Evolutionary conservation across 2,329 filamentous ascomycete genomes (phyloP).

Genomic region (Thermomyces lanuginosus): DNA sequence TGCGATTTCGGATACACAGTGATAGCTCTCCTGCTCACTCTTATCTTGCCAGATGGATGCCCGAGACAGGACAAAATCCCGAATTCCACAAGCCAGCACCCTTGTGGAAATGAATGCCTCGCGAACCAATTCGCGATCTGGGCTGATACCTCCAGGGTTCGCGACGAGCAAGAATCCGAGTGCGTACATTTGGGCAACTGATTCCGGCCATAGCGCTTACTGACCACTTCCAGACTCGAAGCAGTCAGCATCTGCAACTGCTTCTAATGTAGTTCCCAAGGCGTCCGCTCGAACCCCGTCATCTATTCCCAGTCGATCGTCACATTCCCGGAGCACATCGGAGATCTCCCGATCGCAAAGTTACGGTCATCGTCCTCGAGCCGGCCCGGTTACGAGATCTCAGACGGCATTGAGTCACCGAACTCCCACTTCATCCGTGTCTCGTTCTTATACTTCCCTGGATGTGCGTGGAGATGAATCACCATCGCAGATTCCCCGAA

Average conservation of each 20-base stretch:
- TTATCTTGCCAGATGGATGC: conserved; percentile 12
- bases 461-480: conserved; percentile 26
- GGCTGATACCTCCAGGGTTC: conserved; percentile 29
- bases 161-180: conserved; percentile 37
- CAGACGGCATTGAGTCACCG: conserved; percentile 38
- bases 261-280: conserved; percentile 8
- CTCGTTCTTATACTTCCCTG: conserved; percentile 27
- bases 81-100: conserved; percentile 16
- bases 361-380: conserved; percentile 37
- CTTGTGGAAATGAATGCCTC: conserved; percentile 37
- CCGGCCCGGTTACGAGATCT: conserved; percentile 34
- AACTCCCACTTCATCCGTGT: conserved; percentile 27
- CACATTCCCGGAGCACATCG: conserved; percentile 28
- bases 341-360: conserved; percentile 41
- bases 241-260: conserved; percentile 2
- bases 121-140: conserved; percentile 36
- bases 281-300: conserved; percentile 14
- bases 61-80: conserved; percentile 13
- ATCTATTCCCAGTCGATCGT: conserved; percentile 21
- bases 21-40: background rate
- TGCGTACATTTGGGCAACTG: no score
- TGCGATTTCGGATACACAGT: background rate
- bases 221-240: no score
- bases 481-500: conserved; percentile 23
- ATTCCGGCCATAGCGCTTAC: no score